A percentile compares a stretch with the other conserved stretches of the same genome.
phyloP scores from a whole-genome alignment of 805 yeast genomes.

The Saccharomycopsis babjevae region DNA sequence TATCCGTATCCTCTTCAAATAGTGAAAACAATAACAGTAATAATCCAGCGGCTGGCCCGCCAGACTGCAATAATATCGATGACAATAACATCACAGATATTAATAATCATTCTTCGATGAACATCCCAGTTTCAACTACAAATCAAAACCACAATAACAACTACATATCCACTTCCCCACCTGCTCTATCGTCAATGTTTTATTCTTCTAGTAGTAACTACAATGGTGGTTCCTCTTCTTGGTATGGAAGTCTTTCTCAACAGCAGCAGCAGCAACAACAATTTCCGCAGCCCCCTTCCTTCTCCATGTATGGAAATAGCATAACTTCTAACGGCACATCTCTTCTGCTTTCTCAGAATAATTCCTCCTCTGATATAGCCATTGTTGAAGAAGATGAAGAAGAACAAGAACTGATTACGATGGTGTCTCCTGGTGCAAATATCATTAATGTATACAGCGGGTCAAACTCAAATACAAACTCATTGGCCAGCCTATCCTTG shows the following conservation, averaged over 20 bases:
- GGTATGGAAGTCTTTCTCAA: background rate
- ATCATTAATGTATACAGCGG: background rate
- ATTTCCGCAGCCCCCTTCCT: background rate
- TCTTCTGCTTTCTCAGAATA: background rate
- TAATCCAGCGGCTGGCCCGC: background rate
- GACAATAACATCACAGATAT: background rate
- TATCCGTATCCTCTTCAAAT: background rate
- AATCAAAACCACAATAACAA: slow-evolving; percentile 12
- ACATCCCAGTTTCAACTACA: slow-evolving; percentile 1
- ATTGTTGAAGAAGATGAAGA: slow-evolving; percentile 26
- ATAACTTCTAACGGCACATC: background rate
- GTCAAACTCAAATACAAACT: background rate
- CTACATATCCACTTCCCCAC: slow-evolving; percentile 12
- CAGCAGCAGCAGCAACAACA: background rate
- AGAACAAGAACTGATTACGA: slow-evolving; percentile 1
- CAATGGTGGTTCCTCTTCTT: background rate
- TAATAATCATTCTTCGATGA: slow-evolving; percentile 2
- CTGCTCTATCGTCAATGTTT: slow-evolving; percentile 4
- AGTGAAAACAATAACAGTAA: background rate
- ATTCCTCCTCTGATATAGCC: slow-evolving; percentile 20
- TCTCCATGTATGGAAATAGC: background rate
- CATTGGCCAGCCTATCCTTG: background rate
- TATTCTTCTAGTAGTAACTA: background rate
- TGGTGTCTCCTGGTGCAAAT: background rate
- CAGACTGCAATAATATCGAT: background rate